Evolutionary conservation across 805 yeast species (phyloP).

Genomic region (Yarrowia keelungensis): DNA sequence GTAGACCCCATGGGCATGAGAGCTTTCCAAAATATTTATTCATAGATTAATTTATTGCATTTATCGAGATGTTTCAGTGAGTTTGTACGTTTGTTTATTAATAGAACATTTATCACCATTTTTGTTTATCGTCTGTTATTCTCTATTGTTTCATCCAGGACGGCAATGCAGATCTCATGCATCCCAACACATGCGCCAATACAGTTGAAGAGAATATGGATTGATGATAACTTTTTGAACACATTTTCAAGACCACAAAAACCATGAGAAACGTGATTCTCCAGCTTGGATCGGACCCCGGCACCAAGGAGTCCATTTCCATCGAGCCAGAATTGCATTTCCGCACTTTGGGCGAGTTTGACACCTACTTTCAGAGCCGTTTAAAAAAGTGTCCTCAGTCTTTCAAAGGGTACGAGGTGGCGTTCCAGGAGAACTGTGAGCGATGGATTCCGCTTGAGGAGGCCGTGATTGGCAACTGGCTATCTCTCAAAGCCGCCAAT

Average conservation of each 20-base stretch:
- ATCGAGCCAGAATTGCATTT: neutral
- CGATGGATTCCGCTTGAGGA: slow-evolving; percentile 16
- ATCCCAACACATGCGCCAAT: slow-evolving; percentile 2
- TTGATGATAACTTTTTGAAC: too few species aligned
- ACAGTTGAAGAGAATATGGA: neutral
- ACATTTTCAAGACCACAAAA: too few species aligned
- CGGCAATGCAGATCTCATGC: neutral
- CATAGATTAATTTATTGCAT: slow-evolving; percentile 13
- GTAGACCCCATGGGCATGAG: neutral
- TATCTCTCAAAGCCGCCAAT: neutral
- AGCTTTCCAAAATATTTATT: neutral
- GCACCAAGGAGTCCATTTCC: neutral
- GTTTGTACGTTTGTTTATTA: neutral
- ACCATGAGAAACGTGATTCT: neutral
- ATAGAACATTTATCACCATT: too few species aligned
- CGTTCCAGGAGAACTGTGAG: neutral
- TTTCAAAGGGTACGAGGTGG: slow-evolving; percentile 2
- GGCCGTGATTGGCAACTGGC: slow-evolving; percentile 6
- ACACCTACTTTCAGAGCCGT: neutral
- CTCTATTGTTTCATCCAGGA: too few species aligned
- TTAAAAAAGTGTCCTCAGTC: neutral
- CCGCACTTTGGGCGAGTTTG: slow-evolving; percentile 7
- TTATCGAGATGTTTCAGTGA: neutral
- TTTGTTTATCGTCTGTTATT: too few species aligned
- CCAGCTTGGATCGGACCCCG: neutral